phyloP scores from a whole-genome alignment of 2,329 filamentous ascomycete species.

The Volutella citrinella region DNA sequence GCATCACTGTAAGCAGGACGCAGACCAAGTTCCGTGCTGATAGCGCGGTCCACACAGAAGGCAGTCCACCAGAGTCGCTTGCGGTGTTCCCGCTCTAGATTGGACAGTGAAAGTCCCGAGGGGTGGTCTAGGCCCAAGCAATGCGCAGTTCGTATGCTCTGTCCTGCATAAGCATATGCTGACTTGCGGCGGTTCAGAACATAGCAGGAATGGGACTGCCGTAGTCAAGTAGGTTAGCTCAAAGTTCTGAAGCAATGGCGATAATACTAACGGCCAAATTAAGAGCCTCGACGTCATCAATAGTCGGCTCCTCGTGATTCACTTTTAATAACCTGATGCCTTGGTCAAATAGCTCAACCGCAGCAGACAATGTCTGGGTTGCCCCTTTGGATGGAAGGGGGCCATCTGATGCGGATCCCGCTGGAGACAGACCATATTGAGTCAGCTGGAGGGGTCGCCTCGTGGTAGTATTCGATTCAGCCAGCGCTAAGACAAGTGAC shows the following conservation, averaged over 20 bases:
- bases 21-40: background rate
- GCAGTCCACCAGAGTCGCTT: slow-evolving; percentile 1
- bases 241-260: background rate
- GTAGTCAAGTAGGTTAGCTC: background rate
- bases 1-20: background rate
- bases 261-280: background rate
- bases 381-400: background rate
- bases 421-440: background rate
- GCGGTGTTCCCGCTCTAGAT: background rate
- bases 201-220: slow-evolving; percentile 1
- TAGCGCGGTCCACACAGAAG: slow-evolving; percentile 1
- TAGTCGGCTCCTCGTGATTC: background rate
- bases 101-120: background rate
- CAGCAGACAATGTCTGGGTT: background rate
- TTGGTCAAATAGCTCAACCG: background rate
- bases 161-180: background rate
- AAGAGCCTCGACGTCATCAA: background rate
- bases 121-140: background rate
- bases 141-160: background rate
- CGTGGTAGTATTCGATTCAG: background rate
- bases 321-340: background rate
- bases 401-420: background rate
- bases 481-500: background rate
- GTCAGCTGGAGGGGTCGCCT: slow-evolving; percentile 1
- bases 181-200: background rate